These are phyloP conservation scores for Rhizopogon rudus DNA, from an alignment of 768 basidiomycete genomes.

Conservation along the genomic window DNA sequence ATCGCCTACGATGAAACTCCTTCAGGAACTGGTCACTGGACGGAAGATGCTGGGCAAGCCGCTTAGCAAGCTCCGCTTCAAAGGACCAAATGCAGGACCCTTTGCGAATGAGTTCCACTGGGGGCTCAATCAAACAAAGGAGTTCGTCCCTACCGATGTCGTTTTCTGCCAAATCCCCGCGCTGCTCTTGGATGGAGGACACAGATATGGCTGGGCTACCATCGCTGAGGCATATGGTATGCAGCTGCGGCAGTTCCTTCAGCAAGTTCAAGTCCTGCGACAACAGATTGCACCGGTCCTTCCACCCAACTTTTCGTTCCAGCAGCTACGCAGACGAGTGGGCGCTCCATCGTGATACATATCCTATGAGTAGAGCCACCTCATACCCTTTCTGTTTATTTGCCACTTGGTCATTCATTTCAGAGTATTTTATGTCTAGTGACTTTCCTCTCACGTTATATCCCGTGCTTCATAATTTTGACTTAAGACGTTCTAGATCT, in stretches of 20 bases:
- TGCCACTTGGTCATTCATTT: neutral
- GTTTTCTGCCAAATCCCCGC: conserved; percentile 16
- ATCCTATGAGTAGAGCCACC: neutral
- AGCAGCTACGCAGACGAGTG: conserved; percentile 24
- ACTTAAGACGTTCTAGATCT: conserved; percentile 15
- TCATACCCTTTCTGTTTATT: no score
- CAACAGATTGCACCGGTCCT: conserved; percentile 27
- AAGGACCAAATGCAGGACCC: conserved; percentile 23
- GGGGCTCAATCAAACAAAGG: conserved; percentile 21
- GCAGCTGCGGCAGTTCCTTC: conserved; percentile 25
- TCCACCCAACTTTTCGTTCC: conserved; percentile 27
- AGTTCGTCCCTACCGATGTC: conserved; percentile 19
- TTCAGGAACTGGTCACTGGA: conserved; percentile 22
- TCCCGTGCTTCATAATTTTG: conserved; percentile 17
- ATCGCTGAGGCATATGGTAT: conserved; percentile 24
- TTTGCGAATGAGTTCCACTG: conserved; percentile 26
- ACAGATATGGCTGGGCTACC: conserved; percentile 22
- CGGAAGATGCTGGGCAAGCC: conserved; percentile 18
- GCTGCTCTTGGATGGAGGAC: conserved; percentile 23
- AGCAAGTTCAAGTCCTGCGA: conserved; percentile 24
- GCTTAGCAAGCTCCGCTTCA: conserved; percentile 19
- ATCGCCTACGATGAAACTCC: conserved; percentile 23
- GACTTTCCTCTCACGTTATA: neutral
- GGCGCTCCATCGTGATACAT: conserved; percentile 17
- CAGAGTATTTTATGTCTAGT: neutral